Conservation (phyloP, 2,329 filamentous ascomycete genomes). For the Talaromyces sp. region DNA sequence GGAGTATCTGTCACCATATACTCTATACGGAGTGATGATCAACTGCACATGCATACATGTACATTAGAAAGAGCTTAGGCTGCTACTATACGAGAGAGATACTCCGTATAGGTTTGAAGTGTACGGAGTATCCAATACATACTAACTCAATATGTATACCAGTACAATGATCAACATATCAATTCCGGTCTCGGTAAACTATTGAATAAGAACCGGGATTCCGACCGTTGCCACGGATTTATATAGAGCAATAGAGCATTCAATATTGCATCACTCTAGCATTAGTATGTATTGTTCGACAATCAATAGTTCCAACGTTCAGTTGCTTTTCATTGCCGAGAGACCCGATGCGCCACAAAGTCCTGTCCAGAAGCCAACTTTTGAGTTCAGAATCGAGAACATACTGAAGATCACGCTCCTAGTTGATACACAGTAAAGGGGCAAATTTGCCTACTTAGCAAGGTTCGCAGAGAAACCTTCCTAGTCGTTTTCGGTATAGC, state of each 20-base stretch:
- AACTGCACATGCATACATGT: not conserved
- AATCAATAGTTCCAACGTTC: slow-evolving; percentile 21
- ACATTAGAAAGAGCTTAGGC: not conserved
- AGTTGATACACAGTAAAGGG: not conserved
- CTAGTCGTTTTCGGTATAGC: slow-evolving; percentile 2
- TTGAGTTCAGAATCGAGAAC: slow-evolving; percentile 13
- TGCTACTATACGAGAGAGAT: too few relatives aligned
- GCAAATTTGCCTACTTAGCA: not conserved
- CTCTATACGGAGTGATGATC: not conserved
- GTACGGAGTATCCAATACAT: not conserved
- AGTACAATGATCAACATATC: not conserved
- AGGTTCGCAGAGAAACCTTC: not conserved
- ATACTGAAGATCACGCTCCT: slow-evolving; percentile 8
- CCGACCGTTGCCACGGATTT: not conserved
- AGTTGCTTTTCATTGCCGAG: slow-evolving; percentile 6
- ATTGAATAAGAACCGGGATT: not conserved
- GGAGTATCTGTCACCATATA: not conserved
- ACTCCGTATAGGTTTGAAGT: too few relatives aligned
- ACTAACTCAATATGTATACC: not conserved
- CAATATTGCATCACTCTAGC: not conserved
- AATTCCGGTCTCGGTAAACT: not conserved
- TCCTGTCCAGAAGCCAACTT: not conserved
- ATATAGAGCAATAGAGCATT: not conserved
- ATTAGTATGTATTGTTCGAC: not conserved
- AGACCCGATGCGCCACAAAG: not conserved